phyloP scores from a whole-genome alignment of 2,329 filamentous ascomycete species.

The Cryoendolithus antarcticus region DNA sequence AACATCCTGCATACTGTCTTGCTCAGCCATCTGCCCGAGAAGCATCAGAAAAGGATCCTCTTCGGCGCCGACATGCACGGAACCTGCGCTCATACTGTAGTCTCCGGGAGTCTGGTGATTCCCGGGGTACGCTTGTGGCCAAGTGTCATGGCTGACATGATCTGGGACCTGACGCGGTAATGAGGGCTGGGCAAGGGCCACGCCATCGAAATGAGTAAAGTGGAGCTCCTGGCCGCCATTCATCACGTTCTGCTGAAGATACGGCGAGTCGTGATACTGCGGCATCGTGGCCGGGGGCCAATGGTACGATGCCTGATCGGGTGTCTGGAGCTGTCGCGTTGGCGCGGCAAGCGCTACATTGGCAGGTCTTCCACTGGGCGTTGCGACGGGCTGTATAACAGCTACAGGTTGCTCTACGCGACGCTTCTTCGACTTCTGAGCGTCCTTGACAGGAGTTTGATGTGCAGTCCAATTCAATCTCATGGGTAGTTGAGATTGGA shows the following conservation, averaged over 20 bases:
- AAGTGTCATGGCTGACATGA: conserved; percentile 9
- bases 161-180: conserved; percentile 16
- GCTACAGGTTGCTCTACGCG: conserved; percentile 12
- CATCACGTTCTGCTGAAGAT: too few relatives aligned
- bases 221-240: too few relatives aligned
- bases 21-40: conserved; percentile 71
- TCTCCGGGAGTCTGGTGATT: conserved; percentile 34
- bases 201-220: too few relatives aligned
- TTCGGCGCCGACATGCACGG: conserved; percentile 38
- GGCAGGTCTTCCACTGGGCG: conserved; percentile 5
- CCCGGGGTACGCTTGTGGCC: conserved; percentile 14
- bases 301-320: conserved; percentile 3
- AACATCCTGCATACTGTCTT: conserved; percentile 52
- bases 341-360: conserved; percentile 1
- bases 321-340: conserved; percentile 3
- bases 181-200: conserved; percentile 6
- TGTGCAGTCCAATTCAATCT: conserved; percentile 12
- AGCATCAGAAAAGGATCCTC: conserved; percentile 72
- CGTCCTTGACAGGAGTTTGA: conserved; percentile 4
- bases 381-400: conserved; percentile 9
- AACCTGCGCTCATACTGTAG: conserved; percentile 27
- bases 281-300: conserved; percentile 1
- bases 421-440: conserved; percentile 12
- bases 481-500: conserved; percentile 2
- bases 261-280: too few relatives aligned